Percentiles rank a stretch among this genome's conserved stretches.
Conservation (phyloP, 2,329 filamentous ascomycete species). For the Aspergillus clavatus region DNA sequence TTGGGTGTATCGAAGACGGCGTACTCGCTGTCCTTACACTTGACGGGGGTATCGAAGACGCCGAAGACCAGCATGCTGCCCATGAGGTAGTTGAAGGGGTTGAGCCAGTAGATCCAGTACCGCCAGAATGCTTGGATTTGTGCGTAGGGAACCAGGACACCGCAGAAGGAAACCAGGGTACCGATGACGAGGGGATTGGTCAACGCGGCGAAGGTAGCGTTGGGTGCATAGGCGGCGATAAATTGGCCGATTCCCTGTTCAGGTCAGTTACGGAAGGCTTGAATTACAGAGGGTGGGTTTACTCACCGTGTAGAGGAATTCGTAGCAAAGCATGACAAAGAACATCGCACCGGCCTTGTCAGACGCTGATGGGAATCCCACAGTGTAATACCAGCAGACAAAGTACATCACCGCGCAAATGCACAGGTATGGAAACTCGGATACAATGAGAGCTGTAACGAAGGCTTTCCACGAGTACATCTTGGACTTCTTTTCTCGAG, state of each 20-base stretch:
- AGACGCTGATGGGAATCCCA: slow-evolving; percentile 45
- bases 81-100: slow-evolving; percentile 31
- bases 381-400: slow-evolving; percentile 67
- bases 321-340: slow-evolving; percentile 69
- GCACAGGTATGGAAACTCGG: slow-evolving; percentile 64
- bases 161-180: slow-evolving; percentile 28
- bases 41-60: slow-evolving; percentile 19
- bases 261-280: not conserved
- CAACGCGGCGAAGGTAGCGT: slow-evolving; percentile 65
- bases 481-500: slow-evolving; percentile 62
- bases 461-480: slow-evolving; percentile 75
- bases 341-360: slow-evolving; percentile 47
- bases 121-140: slow-evolving; percentile 30
- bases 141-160: slow-evolving; percentile 26
- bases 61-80: slow-evolving; percentile 26
- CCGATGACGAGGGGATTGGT: slow-evolving; percentile 68
- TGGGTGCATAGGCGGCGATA: slow-evolving; percentile 68
- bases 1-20: slow-evolving; percentile 31
- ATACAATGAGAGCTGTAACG: slow-evolving; percentile 62
- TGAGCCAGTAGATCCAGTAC: slow-evolving; percentile 31
- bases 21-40: slow-evolving; percentile 23
- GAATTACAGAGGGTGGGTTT: not conserved
- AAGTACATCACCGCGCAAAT: slow-evolving; percentile 63
- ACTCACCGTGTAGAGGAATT: slow-evolving; percentile 56
- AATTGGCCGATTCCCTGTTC: slow-evolving; percentile 63